These are phyloP conservation scores for Ceratonia siliqua DNA, from an alignment of 306 rosid genomes.

Conservation along the genomic window DNA sequence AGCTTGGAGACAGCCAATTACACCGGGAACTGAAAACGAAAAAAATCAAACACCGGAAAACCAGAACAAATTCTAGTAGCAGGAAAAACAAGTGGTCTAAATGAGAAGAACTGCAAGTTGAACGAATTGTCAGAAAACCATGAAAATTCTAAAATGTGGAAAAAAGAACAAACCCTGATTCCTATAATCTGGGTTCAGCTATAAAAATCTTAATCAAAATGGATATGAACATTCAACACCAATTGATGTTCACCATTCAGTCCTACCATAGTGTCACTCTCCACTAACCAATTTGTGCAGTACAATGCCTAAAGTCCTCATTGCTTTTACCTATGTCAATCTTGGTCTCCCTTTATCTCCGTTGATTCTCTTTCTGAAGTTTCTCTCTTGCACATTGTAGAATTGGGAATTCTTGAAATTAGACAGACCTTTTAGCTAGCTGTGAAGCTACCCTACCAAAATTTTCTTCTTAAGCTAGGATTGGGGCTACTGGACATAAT, in stretches of 20 bases:
- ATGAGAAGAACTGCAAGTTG: constrained; percentile 10
- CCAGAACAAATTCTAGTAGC: not conserved
- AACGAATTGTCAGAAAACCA: constrained; percentile 2
- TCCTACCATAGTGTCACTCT: not conserved
- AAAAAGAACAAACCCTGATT: not conserved
- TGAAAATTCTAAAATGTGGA: not conserved
- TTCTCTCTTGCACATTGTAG: not conserved
- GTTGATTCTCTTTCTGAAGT: not conserved
- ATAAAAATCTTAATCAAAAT: not conserved
- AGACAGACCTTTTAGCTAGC: not conserved
- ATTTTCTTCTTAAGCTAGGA: not conserved
- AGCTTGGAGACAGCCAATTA: constrained; percentile 97
- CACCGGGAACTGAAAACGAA: constrained; percentile 83
- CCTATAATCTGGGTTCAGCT: constrained; percentile 13
- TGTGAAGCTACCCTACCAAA: not conserved
- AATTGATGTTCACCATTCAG: not conserved
- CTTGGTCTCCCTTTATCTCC: not conserved
- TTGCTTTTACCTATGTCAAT: not conserved
- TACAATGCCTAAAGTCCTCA: not conserved
- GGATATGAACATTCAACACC: not conserved
- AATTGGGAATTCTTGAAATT: not conserved
- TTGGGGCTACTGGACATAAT: not conserved
- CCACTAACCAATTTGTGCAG: not conserved
- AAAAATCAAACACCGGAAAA: constrained; percentile 16
- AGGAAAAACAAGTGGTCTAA: not conserved